phyloP scores from a whole-genome alignment of 2,329 filamentous ascomycete species.

The Xylaria sp. region DNA sequence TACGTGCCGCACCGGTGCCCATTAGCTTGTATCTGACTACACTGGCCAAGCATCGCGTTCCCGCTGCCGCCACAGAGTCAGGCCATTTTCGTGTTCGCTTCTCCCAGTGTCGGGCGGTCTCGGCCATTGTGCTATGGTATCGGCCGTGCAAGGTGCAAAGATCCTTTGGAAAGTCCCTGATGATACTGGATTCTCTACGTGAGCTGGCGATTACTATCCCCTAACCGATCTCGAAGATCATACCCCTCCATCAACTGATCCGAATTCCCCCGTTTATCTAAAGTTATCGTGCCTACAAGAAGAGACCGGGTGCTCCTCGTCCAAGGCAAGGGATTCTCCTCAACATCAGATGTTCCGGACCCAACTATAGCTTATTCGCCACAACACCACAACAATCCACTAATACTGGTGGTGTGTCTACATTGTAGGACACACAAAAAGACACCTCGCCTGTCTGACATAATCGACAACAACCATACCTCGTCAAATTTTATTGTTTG shows the following conservation, averaged over 20 bases:
- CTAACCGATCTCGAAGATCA: conserved; percentile 22
- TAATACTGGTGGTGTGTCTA: conserved; percentile 21
- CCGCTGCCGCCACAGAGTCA: conserved; percentile 43
- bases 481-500: conserved; percentile 1
- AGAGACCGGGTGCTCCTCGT: conserved; percentile 30
- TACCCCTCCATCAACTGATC: conserved; percentile 33
- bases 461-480: conserved; percentile 20
- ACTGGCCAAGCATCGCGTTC: conserved; percentile 33
- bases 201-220: conserved; percentile 31
- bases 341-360: conserved; percentile 22
- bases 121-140: conserved; percentile 46
- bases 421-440: conserved; percentile 25
- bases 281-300: conserved; percentile 35
- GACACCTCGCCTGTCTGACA: conserved; percentile 20
- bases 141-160: conserved; percentile 37
- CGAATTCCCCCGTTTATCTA: conserved; percentile 32
- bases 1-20: conserved; percentile 12
- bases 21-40: conserved; percentile 25
- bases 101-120: conserved; percentile 47
- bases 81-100: conserved; percentile 47
- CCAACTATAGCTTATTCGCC: conserved; percentile 20
- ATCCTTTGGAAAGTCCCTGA: conserved; percentile 28
- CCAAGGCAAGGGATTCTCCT: conserved; percentile 26
- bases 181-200: conserved; percentile 26
- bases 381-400: conserved; percentile 13